phyloP scores from a whole-genome alignment of 176 grass and related monocot genomes.

The Triticum monococcum region DNA sequence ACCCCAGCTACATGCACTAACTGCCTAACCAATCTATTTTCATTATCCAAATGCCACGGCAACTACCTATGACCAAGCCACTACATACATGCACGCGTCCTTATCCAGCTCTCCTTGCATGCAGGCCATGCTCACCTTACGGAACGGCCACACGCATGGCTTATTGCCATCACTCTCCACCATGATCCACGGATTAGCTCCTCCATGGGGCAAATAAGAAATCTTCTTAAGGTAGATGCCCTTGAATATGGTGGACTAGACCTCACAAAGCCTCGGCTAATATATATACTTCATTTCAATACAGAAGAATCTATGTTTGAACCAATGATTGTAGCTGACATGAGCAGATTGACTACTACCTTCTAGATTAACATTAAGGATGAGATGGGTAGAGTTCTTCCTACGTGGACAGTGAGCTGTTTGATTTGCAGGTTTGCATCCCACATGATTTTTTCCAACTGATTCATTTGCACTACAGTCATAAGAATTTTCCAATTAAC shows the following conservation, averaged over 20 bases:
- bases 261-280: background rate
- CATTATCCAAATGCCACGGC: no score
- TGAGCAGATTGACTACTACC: background rate
- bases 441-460: background rate
- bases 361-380: background rate
- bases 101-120: no score
- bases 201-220: background rate
- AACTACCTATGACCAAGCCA: no score
- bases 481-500: no score
- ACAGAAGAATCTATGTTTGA: background rate
- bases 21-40: no score
- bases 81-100: no score
- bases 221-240: background rate
- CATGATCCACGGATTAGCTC: background rate
- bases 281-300: background rate
- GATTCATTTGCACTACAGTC: no score
- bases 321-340: background rate
- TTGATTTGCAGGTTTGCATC: background rate
- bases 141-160: no score
- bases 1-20: no score
- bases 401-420: background rate
- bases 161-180: no score
- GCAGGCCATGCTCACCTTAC: no score
- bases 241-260: background rate
- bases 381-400: background rate